Base-by-base conservation (phyloP, 352 stramenopile genomes). In the Pythium phragmitis region DNA sequence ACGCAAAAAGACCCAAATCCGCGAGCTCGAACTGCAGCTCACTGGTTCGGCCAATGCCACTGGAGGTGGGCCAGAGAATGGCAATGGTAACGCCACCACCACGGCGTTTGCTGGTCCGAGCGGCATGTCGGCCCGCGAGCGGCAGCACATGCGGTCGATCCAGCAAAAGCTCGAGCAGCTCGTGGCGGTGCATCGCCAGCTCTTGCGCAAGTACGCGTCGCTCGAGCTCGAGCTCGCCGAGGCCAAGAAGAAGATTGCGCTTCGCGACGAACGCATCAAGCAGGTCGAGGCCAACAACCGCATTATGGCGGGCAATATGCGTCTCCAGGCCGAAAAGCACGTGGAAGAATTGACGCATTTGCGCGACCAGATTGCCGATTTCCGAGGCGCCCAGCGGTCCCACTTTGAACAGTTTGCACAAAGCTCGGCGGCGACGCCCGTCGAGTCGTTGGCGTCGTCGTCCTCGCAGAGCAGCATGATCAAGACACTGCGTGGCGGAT, bases 101-200 rank as follows among this genome's bases (percentile, higher is more conserved):
- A 17, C 39, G 17, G 9, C 39, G 13, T 67, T 73, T n/a, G 61
- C 60, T 6, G 62, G 67, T n/a, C 73, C 65, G 14, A 90, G 76
- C 61, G 81, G 79, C 7, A 92, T 90, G 83, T 90, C 83, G 26
- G 79, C 75, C 23, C 83, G 84, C 14, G 89, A 97, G 60, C 76
- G 85, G 3, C 84, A 94, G 66, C 83, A 97, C 65, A 91, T 94
- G 81, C 82, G 85, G 8, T 94, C 85, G 3, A 94, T 97, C 41
- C 87, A 96, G 55, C 90, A 96, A 60, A 93, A 96, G 54, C 80
- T 97, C 1, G 88, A 97, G 68, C 90, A 97, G 62, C 77, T 97
- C 7, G 87, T 97, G 11, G 88, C 88, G 11, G 90, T 96, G 33
- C 89, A 97, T 63, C 85, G 88, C 13, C 88, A 97, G 63, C 68